Evolutionary conservation across 1,139 yeast genomes (phyloP).

Genomic region (Candida sojae): DNA sequence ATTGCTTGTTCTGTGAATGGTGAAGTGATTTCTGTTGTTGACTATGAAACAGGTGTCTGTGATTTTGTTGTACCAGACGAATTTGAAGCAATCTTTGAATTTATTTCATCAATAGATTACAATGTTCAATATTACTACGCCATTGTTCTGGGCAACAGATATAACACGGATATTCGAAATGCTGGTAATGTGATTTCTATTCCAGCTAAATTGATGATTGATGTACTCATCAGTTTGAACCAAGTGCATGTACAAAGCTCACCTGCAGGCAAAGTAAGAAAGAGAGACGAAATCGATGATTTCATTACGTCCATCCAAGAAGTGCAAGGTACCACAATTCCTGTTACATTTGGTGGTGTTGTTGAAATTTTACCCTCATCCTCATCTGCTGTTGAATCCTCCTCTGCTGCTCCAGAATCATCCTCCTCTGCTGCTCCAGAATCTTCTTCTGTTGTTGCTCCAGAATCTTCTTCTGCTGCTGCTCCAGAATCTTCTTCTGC

Average conservation of each 20-base stretch:
- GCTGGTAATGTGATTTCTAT: constrained; percentile 34
- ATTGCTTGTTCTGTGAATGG: constrained; percentile 41
- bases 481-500: neutral
- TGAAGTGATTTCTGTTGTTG: constrained; percentile 31
- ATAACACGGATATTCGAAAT: constrained; percentile 33
- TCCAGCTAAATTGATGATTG: constrained; percentile 32
- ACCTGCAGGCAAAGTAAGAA: constrained; percentile 6
- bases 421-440: no score
- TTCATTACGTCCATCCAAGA: no score
- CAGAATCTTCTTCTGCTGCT: no score
- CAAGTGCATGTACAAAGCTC: constrained; percentile 22
- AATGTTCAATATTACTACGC: constrained; percentile 38
- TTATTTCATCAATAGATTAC: constrained; percentile 31
- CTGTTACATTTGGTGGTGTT: no score
- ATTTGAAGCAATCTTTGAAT: constrained; percentile 28
- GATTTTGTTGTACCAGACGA: constrained; percentile 33
- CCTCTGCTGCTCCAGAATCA: neutral
- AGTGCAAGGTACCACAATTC: no score
- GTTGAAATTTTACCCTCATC: neutral
- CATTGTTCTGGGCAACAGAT: constrained; percentile 21
- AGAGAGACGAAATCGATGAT: no score
- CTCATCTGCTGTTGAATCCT: neutral
- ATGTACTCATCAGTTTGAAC: constrained; percentile 24
- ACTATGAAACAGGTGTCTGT: constrained; percentile 42
- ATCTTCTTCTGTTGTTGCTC: no score